These are phyloP conservation scores for Ceriops zippeliana DNA, from an alignment of 345 rosid genomes.

Conservation along the genomic window DNA sequence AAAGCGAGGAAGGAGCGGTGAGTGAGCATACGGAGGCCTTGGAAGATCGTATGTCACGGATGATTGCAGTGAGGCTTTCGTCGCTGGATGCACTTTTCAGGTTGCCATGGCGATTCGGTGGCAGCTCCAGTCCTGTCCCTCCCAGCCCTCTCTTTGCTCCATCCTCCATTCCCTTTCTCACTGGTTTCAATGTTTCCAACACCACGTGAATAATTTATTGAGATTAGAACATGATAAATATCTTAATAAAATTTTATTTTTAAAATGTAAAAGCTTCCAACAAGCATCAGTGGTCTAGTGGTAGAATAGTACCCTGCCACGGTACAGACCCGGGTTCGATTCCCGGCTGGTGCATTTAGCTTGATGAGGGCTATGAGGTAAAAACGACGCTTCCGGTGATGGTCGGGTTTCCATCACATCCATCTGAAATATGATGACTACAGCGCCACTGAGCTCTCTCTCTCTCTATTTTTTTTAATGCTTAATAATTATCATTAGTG, in stretches of 20 bases:
- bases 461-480: too few species aligned
- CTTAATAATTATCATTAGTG: too few species aligned
- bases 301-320: neutral
- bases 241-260: too few species aligned
- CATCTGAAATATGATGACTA: neutral
- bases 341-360: slow-evolving; percentile 6
- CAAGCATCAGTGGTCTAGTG: slow-evolving; percentile 11
- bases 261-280: rapidly evolving
- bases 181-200: too few species aligned
- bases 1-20: neutral
- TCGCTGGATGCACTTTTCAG: slow-evolving; percentile 48
- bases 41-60: slow-evolving; percentile 46
- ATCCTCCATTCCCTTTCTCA: slow-evolving; percentile 15
- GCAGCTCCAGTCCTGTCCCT: slow-evolving; percentile 29
- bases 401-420: neutral
- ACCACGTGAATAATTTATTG: too few species aligned
- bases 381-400: neutral
- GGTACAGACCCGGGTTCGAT: slow-evolving; percentile 17
- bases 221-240: too few species aligned
- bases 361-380: neutral
- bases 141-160: slow-evolving; percentile 28
- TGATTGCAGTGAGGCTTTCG: slow-evolving; percentile 36
- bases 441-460: neutral
- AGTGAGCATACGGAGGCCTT: slow-evolving; percentile 36
- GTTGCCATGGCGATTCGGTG: slow-evolving; percentile 46